Conservation (phyloP, 371 early-diverging fungal genomes). For the Blakeslea trispora region DNA sequence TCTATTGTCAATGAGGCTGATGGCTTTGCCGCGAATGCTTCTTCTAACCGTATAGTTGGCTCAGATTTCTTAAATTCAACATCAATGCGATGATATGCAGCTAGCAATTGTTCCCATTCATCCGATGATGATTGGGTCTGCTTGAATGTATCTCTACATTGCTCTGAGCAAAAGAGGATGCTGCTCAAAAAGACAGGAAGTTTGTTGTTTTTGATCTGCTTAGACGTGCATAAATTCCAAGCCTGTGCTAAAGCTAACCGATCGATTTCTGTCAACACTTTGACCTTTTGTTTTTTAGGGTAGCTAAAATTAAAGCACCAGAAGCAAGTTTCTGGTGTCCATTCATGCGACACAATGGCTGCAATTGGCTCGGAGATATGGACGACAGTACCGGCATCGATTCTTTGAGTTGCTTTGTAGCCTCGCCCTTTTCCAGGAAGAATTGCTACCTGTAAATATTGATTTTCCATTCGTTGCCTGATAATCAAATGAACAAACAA, state of each 20-base stretch:
- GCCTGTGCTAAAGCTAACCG: not conserved
- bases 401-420: constrained; percentile 26
- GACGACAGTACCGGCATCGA: constrained; percentile 30
- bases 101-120: constrained; percentile 3
- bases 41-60: not conserved
- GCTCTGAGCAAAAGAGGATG: constrained; percentile 36
- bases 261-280: constrained; percentile 13
- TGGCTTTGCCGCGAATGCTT: too few relatives aligned
- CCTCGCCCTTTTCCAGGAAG: constrained; percentile 46
- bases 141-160: constrained; percentile 18
- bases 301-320: constrained; percentile 45
- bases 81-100: constrained; percentile 8
- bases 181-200: constrained; percentile 13
- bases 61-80: constrained; percentile 3
- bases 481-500: not conserved
- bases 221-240: not conserved
- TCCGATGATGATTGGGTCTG: not conserved
- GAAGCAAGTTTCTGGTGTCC: constrained; percentile 43
- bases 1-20: not conserved
- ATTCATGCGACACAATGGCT: constrained; percentile 41
- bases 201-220: not conserved
- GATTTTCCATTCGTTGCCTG: not conserved
- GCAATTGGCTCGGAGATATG: constrained; percentile 36
- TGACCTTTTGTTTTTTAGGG: constrained; percentile 38
- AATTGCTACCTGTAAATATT: constrained; percentile 9